Evolutionary conservation across 352 stramenopile genomes (phyloP), one percentile per base, ranked within the genome.

Genomic region (Phytophthora pseudosyringae): DNA sequence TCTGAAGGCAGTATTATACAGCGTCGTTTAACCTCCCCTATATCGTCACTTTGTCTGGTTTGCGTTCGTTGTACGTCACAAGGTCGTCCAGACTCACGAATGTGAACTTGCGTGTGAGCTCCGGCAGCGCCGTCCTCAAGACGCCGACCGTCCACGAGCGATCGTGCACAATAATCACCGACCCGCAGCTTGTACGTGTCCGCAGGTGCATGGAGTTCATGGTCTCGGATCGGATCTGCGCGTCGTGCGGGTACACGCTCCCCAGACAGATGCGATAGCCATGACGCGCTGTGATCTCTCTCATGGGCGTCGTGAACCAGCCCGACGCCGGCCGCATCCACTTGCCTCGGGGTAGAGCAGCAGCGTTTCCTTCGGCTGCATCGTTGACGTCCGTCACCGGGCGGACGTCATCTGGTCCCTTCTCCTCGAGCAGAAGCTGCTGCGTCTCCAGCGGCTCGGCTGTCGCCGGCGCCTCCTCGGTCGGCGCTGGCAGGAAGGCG

Each of bases 221-320:
- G 2, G 59, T 53, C 61, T 90, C 78, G 1, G 73, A 86, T 57
- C 81, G 82, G 69, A 95, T 93, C 67, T 95, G 88, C 21, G 88
- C 88, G 57, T 95, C 88, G 56, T 95, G 88, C 3, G 88, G 88
- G 61, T 95, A 95, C 25, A 95, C 88, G 58, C 83, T 94, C 33
- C 88, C 88, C 50, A 95, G 76, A 65, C 83, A 93, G 48, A 95
- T 93, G 16, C 86, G 75, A 59, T 95, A 95, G n/a, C 86, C 84
- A 62, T 95, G 75, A 29, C 81, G 78, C 52, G 76, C 52, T 26
- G 83, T 73, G 52, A 95, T 80, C 47, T 89, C 75, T 38, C 81
- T 73, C 88, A 95, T 94, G 58, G 72, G 75, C 18, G 79, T 80
- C 60, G 85, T 94, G 73, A 94, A 95, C 88, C 88, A 95, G 0